These are phyloP conservation scores for Pleurotus sapidus DNA, from an alignment of 768 basidiomycete genomes.

Conservation along the genomic window DNA sequence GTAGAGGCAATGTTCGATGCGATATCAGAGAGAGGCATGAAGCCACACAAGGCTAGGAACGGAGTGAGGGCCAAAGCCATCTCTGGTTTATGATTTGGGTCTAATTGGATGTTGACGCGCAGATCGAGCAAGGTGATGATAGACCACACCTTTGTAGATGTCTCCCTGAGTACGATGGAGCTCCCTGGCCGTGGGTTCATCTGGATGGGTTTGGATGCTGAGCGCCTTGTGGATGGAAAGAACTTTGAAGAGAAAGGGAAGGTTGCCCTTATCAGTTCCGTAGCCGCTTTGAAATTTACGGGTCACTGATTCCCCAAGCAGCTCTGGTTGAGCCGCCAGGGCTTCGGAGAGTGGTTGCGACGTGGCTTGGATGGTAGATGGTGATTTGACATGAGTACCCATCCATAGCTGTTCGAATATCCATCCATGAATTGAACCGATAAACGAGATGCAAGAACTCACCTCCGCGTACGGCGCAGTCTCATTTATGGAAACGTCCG, in stretches of 20 bases:
- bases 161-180: slow-evolving; percentile 69
- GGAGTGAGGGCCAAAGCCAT: slow-evolving; percentile 96
- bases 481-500: slow-evolving; percentile 59
- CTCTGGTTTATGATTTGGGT: slow-evolving; percentile 97
- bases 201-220: slow-evolving; percentile 91
- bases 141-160: slow-evolving; percentile 81
- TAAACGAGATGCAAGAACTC: slow-evolving; percentile 18
- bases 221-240: slow-evolving; percentile 87
- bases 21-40: slow-evolving; percentile 77
- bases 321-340: slow-evolving; percentile 61
- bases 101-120: slow-evolving; percentile 32
- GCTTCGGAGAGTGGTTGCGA: slow-evolving; percentile 50
- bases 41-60: slow-evolving; percentile 91
- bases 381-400: slow-evolving; percentile 87
- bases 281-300: slow-evolving; percentile 40
- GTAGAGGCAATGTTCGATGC: slow-evolving; percentile 61
- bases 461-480: slow-evolving; percentile 91
- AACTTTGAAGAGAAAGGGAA: slow-evolving; percentile 93
- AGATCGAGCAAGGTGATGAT: not conserved
- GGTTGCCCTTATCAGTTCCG: slow-evolving; percentile 53
- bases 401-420: slow-evolving; percentile 80
- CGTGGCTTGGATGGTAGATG: slow-evolving; percentile 36
- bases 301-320: slow-evolving; percentile 63
- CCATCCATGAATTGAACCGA: slow-evolving; percentile 4
- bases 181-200: slow-evolving; percentile 75